These are phyloP conservation scores for Lactuca sativa DNA, from an alignment of 129 eudicot genomes.

Conservation along the genomic window DNA sequence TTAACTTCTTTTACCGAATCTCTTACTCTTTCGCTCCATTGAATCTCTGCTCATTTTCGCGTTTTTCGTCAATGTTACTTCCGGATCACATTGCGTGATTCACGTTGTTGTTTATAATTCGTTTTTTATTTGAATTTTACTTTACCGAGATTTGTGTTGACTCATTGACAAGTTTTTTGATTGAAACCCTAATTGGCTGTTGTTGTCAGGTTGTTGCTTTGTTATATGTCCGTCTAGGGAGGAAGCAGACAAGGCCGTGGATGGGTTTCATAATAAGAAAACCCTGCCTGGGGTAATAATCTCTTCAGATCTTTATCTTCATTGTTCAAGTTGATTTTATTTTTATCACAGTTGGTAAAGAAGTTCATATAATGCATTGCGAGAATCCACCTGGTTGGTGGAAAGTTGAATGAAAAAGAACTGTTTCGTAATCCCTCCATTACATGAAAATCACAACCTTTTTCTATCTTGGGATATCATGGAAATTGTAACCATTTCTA, in stretches of 20 bases:
- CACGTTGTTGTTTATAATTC: conserved; percentile 14
- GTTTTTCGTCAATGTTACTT: conserved; percentile 15
- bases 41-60: background rate
- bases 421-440: conserved; percentile 12
- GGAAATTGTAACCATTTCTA: conserved; percentile 25
- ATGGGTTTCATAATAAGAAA: conserved; percentile 80
- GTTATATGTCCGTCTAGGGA: conserved; percentile 87
- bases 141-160: conserved; percentile 29
- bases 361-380: conserved; percentile 28
- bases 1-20: conserved; percentile 20
- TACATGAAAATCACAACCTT: conserved; percentile 15
- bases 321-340: background rate
- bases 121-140: conserved; percentile 7
- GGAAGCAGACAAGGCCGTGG: conserved; percentile 92
- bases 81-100: conserved; percentile 52
- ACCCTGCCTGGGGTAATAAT: conserved; percentile 82
- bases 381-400: conserved; percentile 17
- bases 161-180: conserved; percentile 15
- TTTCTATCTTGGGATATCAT: conserved; percentile 20
- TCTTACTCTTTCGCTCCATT: background rate
- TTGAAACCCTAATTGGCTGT: conserved; percentile 44
- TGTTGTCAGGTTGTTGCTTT: conserved; percentile 82
- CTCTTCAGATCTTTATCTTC: conserved; percentile 31
- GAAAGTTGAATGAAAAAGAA: conserved; percentile 20
- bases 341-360: background rate